Evolutionary conservation across 1,139 yeast species (phyloP).

Genomic region (Kluyveromyces sp.): DNA sequence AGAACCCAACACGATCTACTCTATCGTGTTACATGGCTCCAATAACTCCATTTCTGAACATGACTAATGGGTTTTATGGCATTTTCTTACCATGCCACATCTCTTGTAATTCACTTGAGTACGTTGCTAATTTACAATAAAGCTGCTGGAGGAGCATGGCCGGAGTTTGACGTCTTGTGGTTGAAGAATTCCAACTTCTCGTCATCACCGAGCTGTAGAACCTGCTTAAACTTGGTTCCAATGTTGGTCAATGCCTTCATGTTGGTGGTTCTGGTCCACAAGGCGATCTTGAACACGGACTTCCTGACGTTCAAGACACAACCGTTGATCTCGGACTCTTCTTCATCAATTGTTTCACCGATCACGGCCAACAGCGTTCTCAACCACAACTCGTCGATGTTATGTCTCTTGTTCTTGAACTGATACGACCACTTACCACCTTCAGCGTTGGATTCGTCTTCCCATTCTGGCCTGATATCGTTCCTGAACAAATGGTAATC

Average conservation of each 20-base stretch:
- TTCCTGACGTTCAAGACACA: conserved; percentile 85
- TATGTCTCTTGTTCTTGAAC: conserved; percentile 56
- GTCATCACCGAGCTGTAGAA: conserved; percentile 29
- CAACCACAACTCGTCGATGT: conserved; percentile 89
- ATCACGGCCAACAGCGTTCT: conserved; percentile 83
- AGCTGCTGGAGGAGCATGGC: conserved; percentile 31
- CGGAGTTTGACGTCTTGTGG: conserved; percentile 31
- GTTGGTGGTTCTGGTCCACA: conserved; percentile 81
- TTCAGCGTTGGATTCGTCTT: conserved; percentile 74
- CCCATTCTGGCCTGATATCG: conserved; percentile 98
- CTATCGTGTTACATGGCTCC: too few species aligned
- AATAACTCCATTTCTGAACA: conserved; percentile 8
- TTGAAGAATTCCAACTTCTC: conserved; percentile 31
- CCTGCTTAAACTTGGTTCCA: conserved; percentile 72
- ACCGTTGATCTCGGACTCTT: conserved; percentile 81
- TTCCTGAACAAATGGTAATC: conserved; percentile 95
- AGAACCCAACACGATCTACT: not conserved
- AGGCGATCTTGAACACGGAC: conserved; percentile 75
- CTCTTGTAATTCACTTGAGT: too few species aligned
- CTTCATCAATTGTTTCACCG: conserved; percentile 89
- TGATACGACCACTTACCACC: conserved; percentile 96
- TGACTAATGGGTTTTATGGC: conserved; percentile 7
- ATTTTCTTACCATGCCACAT: too few species aligned
- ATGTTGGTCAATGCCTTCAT: conserved; percentile 56
- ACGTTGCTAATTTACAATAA: conserved; percentile 24